Evolutionary conservation across 2,329 filamentous ascomycete genomes (phyloP).

Genomic region (Blumeriella jaapii): DNA sequence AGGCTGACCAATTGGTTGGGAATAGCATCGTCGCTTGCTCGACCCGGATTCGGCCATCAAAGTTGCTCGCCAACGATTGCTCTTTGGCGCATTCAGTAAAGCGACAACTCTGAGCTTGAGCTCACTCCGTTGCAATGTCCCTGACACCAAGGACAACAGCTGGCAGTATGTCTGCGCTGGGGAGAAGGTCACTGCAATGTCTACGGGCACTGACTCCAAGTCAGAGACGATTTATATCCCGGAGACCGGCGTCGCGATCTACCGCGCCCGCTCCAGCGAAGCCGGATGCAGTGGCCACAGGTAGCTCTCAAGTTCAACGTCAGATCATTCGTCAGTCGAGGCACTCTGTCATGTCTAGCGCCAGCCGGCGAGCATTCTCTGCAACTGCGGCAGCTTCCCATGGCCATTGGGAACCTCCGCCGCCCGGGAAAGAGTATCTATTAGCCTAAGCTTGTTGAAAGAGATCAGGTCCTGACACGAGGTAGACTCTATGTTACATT

Average conservation of each 20-base stretch:
- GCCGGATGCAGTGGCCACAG: not conserved
- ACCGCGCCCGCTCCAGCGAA: not conserved
- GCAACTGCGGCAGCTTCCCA: constrained; percentile 50
- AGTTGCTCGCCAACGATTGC: not conserved
- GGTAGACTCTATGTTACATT: constrained; percentile 77
- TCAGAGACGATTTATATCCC: constrained; percentile 4
- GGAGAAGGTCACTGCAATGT: constrained; percentile 9
- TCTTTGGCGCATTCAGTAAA: not conserved
- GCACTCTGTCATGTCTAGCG: not conserved
- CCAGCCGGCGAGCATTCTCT: constrained; percentile 42
- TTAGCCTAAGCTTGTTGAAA: not conserved
- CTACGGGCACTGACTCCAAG: constrained; percentile 9
- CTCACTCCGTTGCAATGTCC: constrained; percentile 8
- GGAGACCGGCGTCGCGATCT: constrained; percentile 6
- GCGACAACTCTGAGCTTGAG: constrained; percentile 3
- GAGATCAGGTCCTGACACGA: constrained; percentile 4
- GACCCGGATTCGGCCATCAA: too few species aligned
- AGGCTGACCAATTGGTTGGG: constrained; percentile 1
- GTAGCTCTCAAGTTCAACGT: not conserved
- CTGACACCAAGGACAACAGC: constrained; percentile 6
- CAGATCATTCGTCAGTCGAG: not conserved
- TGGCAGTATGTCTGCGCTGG: constrained; percentile 5
- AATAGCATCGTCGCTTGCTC: not conserved
- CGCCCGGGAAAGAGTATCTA: constrained; percentile 80
- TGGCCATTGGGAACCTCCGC: constrained; percentile 72